phyloP scores from a whole-genome alignment of 2,329 filamentous ascomycete species.

The Harringtonia lauricola region DNA sequence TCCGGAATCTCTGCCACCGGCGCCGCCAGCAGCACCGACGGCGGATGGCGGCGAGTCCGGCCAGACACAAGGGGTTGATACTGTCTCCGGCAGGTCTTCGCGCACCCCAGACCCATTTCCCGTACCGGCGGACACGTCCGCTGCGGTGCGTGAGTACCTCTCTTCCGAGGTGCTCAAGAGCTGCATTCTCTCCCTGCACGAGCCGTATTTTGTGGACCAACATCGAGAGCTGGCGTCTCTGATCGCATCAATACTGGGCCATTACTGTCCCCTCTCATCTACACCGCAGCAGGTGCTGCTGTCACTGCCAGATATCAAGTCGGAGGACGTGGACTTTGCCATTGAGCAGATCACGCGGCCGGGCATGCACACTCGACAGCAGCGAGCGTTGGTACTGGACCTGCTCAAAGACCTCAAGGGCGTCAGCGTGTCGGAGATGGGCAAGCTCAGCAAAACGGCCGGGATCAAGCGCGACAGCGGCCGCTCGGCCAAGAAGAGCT shows the following conservation, averaged over 20 bases:
- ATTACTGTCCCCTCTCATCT: slow-evolving; percentile 57
- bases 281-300: slow-evolving; percentile 70
- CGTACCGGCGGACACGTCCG: slow-evolving; percentile 41
- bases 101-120: slow-evolving; percentile 22
- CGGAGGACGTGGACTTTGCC: slow-evolving; percentile 54
- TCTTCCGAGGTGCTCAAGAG: slow-evolving; percentile 80
- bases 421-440: slow-evolving; percentile 86
- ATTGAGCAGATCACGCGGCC: slow-evolving; percentile 49
- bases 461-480: slow-evolving; percentile 20
- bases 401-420: slow-evolving; percentile 79
- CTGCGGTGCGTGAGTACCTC: slow-evolving; percentile 78
- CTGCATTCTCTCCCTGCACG: slow-evolving; percentile 81
- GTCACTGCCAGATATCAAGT: slow-evolving; percentile 65
- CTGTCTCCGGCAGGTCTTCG: slow-evolving; percentile 4
- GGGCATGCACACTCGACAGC: slow-evolving; percentile 55
- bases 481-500: slow-evolving; percentile 26
- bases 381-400: slow-evolving; percentile 72
- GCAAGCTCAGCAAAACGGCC: slow-evolving; percentile 57
- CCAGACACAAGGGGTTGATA: not conserved
- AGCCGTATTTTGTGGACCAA: slow-evolving; percentile 92
- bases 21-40: slow-evolving; percentile 1
- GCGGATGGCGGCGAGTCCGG: slow-evolving; percentile 1
- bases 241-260: slow-evolving; percentile 73
- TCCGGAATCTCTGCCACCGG: not conserved
- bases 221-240: slow-evolving; percentile 84